Evolutionary conservation across 306 rosid genomes (phyloP).

Genomic region (Abrus precatorius): DNA sequence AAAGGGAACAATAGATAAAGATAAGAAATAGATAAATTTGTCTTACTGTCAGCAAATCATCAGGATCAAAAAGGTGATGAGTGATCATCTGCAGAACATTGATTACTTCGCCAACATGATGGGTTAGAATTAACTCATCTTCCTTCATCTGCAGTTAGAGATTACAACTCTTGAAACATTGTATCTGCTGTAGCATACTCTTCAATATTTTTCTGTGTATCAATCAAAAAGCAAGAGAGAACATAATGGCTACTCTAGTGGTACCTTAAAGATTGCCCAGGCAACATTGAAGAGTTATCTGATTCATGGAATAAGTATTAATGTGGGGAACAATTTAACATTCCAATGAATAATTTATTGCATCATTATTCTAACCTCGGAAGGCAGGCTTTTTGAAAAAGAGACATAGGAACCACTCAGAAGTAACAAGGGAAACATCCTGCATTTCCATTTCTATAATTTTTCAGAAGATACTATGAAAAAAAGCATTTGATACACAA

Average conservation of each 20-base stretch:
- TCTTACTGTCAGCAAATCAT: conserved; percentile 85
- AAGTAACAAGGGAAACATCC: conserved; percentile 98
- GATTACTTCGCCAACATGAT: conserved; percentile 95
- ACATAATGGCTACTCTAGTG: conserved; percentile 6
- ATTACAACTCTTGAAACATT: conserved; percentile 46
- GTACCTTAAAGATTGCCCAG: conserved; percentile 94
- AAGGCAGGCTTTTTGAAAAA: conserved; percentile 94
- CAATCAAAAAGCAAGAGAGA: conserved; percentile 1
- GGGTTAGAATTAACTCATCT: conserved; percentile 75
- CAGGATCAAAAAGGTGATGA: conserved; percentile 96
- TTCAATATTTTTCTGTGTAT: not conserved
- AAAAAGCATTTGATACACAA: conserved; percentile 20
- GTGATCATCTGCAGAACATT: conserved; percentile 81
- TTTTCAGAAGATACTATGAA: conserved; percentile 46
- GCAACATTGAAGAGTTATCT: conserved; percentile 96
- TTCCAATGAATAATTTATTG: conserved; percentile 25
- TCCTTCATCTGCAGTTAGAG: conserved; percentile 87
- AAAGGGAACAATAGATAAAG: not conserved
- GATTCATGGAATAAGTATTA: conserved; percentile 50
- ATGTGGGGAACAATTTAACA: conserved; percentile 30
- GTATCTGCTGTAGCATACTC: conserved; percentile 16
- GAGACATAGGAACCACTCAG: conserved; percentile 98
- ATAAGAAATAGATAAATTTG: conserved; percentile 1
- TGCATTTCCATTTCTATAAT: conserved; percentile 60
- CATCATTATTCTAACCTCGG: conserved; percentile 70